phyloP scores from a whole-genome alignment of 2,329 filamentous ascomycete species.

The Chrysoporthe deuterocubensis region DNA sequence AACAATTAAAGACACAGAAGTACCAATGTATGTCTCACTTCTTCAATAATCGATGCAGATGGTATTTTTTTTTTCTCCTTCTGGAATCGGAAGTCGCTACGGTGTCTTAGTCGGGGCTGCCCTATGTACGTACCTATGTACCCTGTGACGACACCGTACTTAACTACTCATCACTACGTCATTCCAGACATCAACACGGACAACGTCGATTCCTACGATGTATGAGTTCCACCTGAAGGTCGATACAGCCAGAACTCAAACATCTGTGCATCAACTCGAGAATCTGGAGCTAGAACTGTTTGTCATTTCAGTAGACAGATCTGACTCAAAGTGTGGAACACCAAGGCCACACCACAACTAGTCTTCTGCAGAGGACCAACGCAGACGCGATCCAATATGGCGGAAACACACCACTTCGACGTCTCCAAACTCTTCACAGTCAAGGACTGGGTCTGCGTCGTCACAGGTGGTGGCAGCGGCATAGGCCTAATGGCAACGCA shows the following conservation, averaged over 20 bases:
- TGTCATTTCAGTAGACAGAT: not conserved
- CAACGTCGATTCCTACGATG: not conserved
- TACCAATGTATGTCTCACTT: not conserved
- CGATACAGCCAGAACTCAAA: not conserved
- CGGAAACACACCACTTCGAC: conserved; percentile 41
- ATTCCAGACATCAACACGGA: not conserved
- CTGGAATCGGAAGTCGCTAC: not conserved
- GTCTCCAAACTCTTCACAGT: conserved; percentile 40
- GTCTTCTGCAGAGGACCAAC: not conserved
- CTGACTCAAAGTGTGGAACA: not conserved
- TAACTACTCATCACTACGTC: not conserved
- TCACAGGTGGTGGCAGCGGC: conserved; percentile 59
- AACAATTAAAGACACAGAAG: not conserved
- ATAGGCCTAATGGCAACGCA: conserved; percentile 68
- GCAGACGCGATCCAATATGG: conserved; percentile 32
- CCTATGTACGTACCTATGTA: not conserved
- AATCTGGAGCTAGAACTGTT: not conserved
- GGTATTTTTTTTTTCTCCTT: too few relatives aligned
- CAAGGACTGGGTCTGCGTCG: conserved; percentile 41
- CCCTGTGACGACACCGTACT: not conserved
- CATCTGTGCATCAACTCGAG: not conserved
- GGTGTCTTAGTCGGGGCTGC: not conserved
- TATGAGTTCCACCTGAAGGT: not conserved
- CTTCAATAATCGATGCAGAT: not conserved
- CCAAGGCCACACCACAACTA: not conserved